These are phyloP conservation scores for Zancudomyces culisetae DNA, from an alignment of 371 early-diverging fungal genomes.

Conservation along the genomic window DNA sequence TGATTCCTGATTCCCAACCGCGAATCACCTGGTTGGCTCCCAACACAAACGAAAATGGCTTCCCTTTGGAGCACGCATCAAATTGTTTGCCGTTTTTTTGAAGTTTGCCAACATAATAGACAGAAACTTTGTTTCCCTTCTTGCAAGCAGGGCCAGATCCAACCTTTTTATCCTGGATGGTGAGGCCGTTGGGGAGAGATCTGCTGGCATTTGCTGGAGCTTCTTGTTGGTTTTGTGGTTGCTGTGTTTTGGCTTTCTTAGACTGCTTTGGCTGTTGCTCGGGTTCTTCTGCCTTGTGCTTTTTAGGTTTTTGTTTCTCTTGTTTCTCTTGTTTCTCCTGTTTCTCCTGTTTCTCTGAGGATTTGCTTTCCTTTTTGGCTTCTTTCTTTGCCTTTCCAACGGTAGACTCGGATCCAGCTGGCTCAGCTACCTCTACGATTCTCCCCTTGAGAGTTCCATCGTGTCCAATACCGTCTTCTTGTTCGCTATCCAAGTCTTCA, in stretches of 20 bases:
- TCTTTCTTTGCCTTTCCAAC: conserved; percentile 28
- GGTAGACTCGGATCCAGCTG: conserved; percentile 10
- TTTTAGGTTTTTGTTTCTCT: too few relatives aligned
- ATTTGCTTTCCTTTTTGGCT: conserved; percentile 11
- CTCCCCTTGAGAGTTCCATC: conserved; percentile 7
- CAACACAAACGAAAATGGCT: conserved; percentile 73
- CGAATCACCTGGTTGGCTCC: conserved; percentile 86
- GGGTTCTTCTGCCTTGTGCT: conserved; percentile 19
- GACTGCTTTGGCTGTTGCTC: conserved; percentile 11
- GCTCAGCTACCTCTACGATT: conserved; percentile 15
- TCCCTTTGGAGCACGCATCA: conserved; percentile 77
- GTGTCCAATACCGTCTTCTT: conserved; percentile 18
- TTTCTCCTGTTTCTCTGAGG: conserved; percentile 1
- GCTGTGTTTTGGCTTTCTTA: conserved; percentile 26
- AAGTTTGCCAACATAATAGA: conserved; percentile 84
- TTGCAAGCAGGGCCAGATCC: conserved; percentile 62
- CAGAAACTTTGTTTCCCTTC: conserved; percentile 56
- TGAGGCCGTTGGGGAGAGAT: conserved; percentile 49
- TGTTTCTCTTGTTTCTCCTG: conserved; percentile 11
- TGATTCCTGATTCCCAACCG: conserved; percentile 82
- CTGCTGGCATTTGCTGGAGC: conserved; percentile 17
- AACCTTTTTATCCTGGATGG: conserved; percentile 57
- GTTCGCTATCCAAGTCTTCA: conserved; percentile 15
- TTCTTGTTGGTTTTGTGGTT: conserved; percentile 19
- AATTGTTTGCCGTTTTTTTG: conserved; percentile 76